These are phyloP conservation scores for Botryotinia globosa DNA, from an alignment of 2,329 filamentous ascomycete genomes.

Conservation along the genomic window DNA sequence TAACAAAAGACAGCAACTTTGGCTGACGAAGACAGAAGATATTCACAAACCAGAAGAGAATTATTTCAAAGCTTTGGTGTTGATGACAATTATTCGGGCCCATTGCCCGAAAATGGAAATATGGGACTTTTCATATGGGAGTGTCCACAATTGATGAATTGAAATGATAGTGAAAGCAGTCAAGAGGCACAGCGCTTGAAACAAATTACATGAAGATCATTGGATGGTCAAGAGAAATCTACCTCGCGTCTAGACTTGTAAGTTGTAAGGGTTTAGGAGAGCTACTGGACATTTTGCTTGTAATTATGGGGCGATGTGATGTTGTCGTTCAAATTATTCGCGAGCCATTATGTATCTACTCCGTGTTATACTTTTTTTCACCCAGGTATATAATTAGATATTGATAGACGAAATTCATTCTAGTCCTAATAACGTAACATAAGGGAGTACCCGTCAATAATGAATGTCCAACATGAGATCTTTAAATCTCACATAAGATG, in stretches of 20 bases:
- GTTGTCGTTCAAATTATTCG: neutral
- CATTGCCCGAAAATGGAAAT: neutral
- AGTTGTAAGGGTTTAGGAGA: neutral
- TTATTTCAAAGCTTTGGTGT: neutral
- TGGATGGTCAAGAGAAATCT: neutral
- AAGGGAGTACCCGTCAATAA: neutral
- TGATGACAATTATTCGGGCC: neutral
- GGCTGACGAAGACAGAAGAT: neutral
- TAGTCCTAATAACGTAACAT: neutral
- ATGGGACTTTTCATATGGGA: neutral
- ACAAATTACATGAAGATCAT: neutral
- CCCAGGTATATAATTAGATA: neutral
- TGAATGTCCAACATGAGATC: too few species aligned
- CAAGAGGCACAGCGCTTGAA: constrained; percentile 5
- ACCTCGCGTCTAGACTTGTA: neutral
- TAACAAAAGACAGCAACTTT: neutral
- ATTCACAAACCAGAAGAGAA: constrained; percentile 1
- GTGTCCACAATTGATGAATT: constrained; percentile 2
- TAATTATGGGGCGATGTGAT: neutral
- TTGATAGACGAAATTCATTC: neutral
- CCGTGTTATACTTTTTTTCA: neutral
- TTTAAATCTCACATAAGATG: neutral
- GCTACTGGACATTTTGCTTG: neutral
- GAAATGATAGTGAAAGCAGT: neutral
- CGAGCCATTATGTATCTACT: neutral